These are phyloP conservation scores for Asclepias syriaca DNA, from an alignment of 257 asterid genomes.

Conservation along the genomic window DNA sequence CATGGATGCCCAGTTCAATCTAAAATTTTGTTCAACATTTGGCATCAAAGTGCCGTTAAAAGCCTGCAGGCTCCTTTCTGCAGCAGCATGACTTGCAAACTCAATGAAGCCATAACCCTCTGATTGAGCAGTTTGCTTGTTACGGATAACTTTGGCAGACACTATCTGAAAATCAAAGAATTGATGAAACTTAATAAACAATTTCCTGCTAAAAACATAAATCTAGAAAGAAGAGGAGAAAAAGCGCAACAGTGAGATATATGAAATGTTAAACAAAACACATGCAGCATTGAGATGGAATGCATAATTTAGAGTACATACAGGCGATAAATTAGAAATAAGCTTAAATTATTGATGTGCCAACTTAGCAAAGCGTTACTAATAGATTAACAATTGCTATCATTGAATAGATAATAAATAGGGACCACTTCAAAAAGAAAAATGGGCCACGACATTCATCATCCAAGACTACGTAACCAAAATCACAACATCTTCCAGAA, in stretches of 20 bases:
- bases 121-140: slow-evolving; percentile 66
- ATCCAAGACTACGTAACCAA: neutral
- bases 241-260: neutral
- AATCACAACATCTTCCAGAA: neutral
- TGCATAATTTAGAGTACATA: neutral
- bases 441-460: neutral
- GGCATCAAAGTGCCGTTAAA: slow-evolving; percentile 79
- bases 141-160: slow-evolving; percentile 74
- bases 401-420: neutral
- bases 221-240: no score
- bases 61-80: slow-evolving; percentile 63
- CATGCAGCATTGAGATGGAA: neutral
- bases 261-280: neutral
- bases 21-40: slow-evolving; percentile 60
- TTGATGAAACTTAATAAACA: neutral
- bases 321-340: neutral
- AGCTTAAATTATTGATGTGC: neutral
- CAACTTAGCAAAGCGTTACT: neutral
- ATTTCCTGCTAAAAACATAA: neutral
- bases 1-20: slow-evolving; percentile 93
- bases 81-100: slow-evolving; percentile 81
- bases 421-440: neutral
- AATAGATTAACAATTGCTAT: neutral
- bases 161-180: slow-evolving; percentile 40
- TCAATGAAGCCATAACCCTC: slow-evolving; percentile 94